Base-by-base conservation (phyloP, 148 eudicot genomes). In the Camellia japonica region DNA sequence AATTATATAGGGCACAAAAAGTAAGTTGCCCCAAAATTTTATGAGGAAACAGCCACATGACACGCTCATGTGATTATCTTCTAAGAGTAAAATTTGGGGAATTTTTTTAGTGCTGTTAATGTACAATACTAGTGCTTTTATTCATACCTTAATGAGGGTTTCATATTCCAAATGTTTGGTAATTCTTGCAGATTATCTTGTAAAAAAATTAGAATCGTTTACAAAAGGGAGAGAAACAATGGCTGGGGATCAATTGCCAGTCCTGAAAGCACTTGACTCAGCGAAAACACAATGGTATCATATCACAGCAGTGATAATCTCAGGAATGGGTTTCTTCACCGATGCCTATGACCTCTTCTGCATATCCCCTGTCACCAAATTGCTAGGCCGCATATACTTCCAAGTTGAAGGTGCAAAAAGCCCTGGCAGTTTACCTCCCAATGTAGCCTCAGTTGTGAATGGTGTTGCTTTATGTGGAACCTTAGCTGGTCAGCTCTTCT, bases 241-340 rank as follows among this genome's bases (percentile, higher is more conserved):
- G 88, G 88, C 91, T 0, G 78, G 79, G 62, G 86, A 87, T 51
- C 86, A 88, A 63, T 76, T 87, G 18, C 73, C 87, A 78, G 92
- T 91, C n/a, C 85, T 89, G 7, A 84, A 78, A 41, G 88, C 92
- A 13, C 84, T 91, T 16, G 94, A 91, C 44, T 83, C 79, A 16
- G 94, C 94, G 43, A 91, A 91, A 78, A 91, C 94, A 19, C 94
- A 91, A 84, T 89, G 86, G 88, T 90, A 90, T 64, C 93, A 90
- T 67, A 88, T 90, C 85, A 90, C 91, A 15, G 93, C 90, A 10
- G 84, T 91, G 20, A 82, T 91, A 6, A 88, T 91, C 16, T 90
- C 94, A 0, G 94, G 93, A 18, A 90, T 91, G 90, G 92, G 94
- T 0, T 89, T 91, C 74, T 87, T 91, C 84, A 91, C 94, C 0